Evolutionary conservation across 176 grass and related monocot species (phyloP).

Genomic region (Poa pratensis): DNA sequence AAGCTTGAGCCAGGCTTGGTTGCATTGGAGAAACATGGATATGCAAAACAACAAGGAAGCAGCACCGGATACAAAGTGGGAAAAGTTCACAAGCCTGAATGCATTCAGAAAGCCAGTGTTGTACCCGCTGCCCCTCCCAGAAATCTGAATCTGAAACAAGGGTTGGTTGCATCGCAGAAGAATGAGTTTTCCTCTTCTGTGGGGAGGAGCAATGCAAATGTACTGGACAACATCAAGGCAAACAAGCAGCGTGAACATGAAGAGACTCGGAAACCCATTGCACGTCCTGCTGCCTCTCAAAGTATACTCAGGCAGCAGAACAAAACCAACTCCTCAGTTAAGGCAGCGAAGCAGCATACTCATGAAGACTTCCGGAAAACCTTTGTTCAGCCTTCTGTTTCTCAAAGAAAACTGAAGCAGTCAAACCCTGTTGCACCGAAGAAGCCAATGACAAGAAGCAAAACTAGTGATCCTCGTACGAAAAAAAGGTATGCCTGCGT

Average conservation of each 20-base stretch:
- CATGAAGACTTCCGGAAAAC: background rate
- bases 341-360: background rate
- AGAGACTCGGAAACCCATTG: background rate
- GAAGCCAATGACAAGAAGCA: slow-evolving; percentile 28
- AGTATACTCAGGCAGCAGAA: slow-evolving; percentile 4
- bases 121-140: background rate
- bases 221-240: slow-evolving; percentile 14
- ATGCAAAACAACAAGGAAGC: background rate
- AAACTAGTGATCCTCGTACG: slow-evolving; percentile 19
- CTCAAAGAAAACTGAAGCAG: slow-evolving; percentile 19
- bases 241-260: background rate
- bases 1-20: background rate
- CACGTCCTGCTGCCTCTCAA: background rate
- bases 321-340: slow-evolving; percentile 19
- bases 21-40: slow-evolving; percentile 1
- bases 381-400: background rate
- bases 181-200: background rate
- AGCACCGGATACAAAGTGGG: background rate
- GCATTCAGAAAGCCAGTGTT: slow-evolving; percentile 13
- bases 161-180: background rate
- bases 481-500: slow-evolving; percentile 49
- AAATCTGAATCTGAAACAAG: slow-evolving; percentile 27
- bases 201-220: background rate
- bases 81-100: background rate
- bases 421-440: background rate